Base-by-base conservation (phyloP, 2,329 filamentous ascomycete species). In the Camptophora hylomeconis region DNA sequence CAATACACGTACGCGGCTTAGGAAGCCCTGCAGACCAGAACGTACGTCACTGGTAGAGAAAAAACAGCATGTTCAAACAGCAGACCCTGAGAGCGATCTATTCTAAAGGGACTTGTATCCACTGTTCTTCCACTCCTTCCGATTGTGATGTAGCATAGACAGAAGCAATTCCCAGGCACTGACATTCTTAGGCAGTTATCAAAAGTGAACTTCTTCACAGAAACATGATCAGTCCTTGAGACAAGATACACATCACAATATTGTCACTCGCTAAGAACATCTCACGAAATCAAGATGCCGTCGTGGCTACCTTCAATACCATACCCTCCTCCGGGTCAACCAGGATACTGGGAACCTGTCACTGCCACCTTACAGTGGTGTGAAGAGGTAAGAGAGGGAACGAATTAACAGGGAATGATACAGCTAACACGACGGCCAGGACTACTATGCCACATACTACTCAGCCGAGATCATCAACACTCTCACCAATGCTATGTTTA, bases 381-480 rank as follows among this genome's bases (percentile, higher is more conserved):
- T 48, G 80, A 84, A 63, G 80, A 83, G 64, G 75, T 75, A 51
- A 37, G 51, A 37, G 22, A 5, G 12, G 29, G 15, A 6, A 5
- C 13, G n/a, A 15, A 17, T 19, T 31, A 15, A 13, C 12, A 8
- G 14, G 13, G 10, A n/a, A 24, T 24, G 5, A 9, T 9, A 17
- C 20, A 10, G 17, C 28, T 35, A 24, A 35, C 35, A 25, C 20
- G 21, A 25, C 7, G 9, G 16, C 12, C 26, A 84, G 70, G 79
- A 82, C 40, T 80, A 80, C 54, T 78, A 78, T 59, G 72, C 76
- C 20, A 84, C 78, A 3, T 62, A 68, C 23, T 86, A 84, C 48
- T 68, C 73, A 24, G 80, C 80, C 19, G 80, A 86, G 49, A 72
- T 86, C 24, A 69, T 83, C 48, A 87, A 80, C 55, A 80, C 81